phyloP scores from a whole-genome alignment of 257 asterid species.

The Mentha longifolia region DNA sequence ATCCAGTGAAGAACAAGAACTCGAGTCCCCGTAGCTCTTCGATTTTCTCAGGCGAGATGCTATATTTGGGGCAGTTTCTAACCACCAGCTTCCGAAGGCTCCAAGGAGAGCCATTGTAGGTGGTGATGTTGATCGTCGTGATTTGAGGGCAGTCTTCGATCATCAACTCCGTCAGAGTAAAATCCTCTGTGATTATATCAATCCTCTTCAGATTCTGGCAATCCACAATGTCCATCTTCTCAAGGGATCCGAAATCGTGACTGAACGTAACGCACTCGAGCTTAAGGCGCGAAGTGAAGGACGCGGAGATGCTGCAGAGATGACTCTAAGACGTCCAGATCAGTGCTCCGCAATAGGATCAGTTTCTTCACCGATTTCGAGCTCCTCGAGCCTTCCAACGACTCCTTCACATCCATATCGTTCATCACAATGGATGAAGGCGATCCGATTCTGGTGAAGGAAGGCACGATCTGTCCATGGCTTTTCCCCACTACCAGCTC shows the following conservation, averaged over 20 bases:
- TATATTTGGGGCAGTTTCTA: conserved; percentile 9
- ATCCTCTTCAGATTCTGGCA: background rate
- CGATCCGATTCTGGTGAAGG: background rate
- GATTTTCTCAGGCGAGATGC: background rate
- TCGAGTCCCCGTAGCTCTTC: background rate
- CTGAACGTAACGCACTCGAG: background rate
- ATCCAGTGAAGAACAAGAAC: conserved; percentile 19
- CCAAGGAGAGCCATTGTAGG: background rate
- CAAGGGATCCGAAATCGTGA: background rate
- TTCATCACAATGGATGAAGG: conserved; percentile 9
- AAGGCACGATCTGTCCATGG: background rate
- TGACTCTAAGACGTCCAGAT: background rate
- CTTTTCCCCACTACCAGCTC: conserved; percentile 27
- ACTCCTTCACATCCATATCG: conserved; percentile 17
- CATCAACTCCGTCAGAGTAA: conserved; percentile 2
- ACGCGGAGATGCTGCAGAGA: background rate
- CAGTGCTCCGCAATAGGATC: background rate
- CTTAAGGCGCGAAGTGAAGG: background rate
- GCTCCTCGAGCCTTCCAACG: background rate
- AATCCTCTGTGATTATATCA: background rate
- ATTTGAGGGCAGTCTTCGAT: conserved; percentile 21
- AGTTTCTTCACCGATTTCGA: conserved; percentile 15
- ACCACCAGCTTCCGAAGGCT: conserved; percentile 22
- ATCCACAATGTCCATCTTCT: conserved; percentile 11
- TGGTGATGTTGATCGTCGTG: background rate